Percentiles rank a stretch among this genome's conserved stretches.
These are phyloP conservation scores for Chiua virens DNA, from an alignment of 768 basidiomycete genomes.

Conservation along the genomic window DNA sequence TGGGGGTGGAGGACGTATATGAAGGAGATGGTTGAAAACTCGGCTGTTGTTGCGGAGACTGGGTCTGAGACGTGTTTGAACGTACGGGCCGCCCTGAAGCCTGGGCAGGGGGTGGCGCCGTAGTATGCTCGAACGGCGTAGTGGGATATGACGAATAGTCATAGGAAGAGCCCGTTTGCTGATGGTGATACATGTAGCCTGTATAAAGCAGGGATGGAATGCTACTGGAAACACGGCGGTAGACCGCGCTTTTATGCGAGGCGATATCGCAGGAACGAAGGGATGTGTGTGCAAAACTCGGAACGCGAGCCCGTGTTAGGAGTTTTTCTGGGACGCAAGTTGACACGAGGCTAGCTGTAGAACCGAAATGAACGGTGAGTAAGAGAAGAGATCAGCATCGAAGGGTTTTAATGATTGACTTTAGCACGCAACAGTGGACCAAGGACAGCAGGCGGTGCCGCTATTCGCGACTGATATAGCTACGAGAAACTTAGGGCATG, in stretches of 20 bases:
- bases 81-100: slow-evolving; percentile 30
- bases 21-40: slow-evolving; percentile 27
- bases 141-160: slow-evolving; percentile 48
- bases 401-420: slow-evolving; percentile 35
- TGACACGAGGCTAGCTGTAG: slow-evolving; percentile 37
- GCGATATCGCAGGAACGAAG: slow-evolving; percentile 28
- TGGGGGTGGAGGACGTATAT: slow-evolving; percentile 26
- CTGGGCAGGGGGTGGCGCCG: slow-evolving; percentile 24
- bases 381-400: slow-evolving; percentile 36
- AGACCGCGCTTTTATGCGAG: slow-evolving; percentile 30
- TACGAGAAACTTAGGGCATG: slow-evolving; percentile 6
- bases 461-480: slow-evolving; percentile 22
- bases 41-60: slow-evolving; percentile 30
- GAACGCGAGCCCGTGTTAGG: slow-evolving; percentile 31
- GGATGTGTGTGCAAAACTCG: slow-evolving; percentile 27
- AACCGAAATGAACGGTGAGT: slow-evolving; percentile 36
- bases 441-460: slow-evolving; percentile 29
- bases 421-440: slow-evolving; percentile 27
- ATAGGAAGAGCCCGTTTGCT: slow-evolving; percentile 47
- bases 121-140: slow-evolving; percentile 25
- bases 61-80: slow-evolving; percentile 33
- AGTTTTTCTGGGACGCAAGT: slow-evolving; percentile 21
- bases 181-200: slow-evolving; percentile 55
- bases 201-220: slow-evolving; percentile 47
- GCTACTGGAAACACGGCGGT: slow-evolving; percentile 17